Conservation (phyloP, 345 rosid species). For the Nephelium lappaceum region DNA sequence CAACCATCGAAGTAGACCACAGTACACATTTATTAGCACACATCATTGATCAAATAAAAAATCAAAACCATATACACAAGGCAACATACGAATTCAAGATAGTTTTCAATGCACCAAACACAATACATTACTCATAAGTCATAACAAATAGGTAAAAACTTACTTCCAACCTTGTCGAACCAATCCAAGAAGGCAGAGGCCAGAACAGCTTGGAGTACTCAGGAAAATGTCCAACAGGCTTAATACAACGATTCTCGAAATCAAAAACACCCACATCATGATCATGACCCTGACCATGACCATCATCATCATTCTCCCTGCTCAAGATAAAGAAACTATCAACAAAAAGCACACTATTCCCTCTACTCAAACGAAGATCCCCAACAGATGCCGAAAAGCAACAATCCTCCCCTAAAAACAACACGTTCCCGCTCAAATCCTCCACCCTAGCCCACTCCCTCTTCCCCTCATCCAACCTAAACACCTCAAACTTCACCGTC, state of each 20-base stretch:
- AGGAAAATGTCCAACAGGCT: constrained; percentile 49
- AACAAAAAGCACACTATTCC: constrained; percentile 62
- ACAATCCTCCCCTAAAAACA: constrained; percentile 91
- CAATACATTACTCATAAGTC: neutral
- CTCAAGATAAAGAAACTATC: constrained; percentile 50
- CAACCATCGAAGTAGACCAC: neutral
- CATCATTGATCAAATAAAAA: neutral
- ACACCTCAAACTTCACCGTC: constrained; percentile 74
- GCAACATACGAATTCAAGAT: neutral
- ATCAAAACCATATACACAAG: neutral
- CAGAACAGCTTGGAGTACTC: constrained; percentile 68
- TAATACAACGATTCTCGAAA: constrained; percentile 51
- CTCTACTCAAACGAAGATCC: constrained; percentile 50
- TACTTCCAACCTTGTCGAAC: constrained; percentile 48
- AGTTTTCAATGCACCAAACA: neutral
- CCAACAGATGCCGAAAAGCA: constrained; percentile 60
- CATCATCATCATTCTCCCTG: constrained; percentile 38
- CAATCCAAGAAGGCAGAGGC: constrained; percentile 85
- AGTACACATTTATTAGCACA: neutral
- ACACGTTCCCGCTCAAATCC: constrained; percentile 53
- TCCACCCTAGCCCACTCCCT: constrained; percentile 60
- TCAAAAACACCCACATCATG: constrained; percentile 66
- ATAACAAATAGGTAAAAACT: constrained; percentile 24
- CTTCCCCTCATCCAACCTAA: constrained; percentile 44
- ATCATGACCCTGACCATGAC: neutral